phyloP scores from a whole-genome alignment of 306 rosid species.

The Casuarina equisetifolia region DNA sequence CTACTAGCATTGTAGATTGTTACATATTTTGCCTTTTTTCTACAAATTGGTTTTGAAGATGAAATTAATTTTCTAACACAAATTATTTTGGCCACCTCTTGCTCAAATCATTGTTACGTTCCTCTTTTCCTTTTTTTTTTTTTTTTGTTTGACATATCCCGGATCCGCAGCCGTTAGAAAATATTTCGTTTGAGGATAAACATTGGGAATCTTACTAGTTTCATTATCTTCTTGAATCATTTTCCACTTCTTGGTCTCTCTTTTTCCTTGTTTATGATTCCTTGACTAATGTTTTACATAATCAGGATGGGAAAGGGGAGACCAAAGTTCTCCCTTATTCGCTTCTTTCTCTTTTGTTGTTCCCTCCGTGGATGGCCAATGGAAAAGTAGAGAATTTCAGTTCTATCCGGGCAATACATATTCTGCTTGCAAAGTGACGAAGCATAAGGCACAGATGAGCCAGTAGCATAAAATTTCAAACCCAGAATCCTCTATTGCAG shows the following conservation, averaged over 20 bases:
- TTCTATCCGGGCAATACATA: neutral
- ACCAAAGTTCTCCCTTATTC: neutral
- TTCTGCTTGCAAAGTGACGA: neutral
- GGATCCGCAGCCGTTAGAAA: neutral
- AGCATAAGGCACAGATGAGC: slow-evolving; percentile 5
- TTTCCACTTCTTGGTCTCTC: neutral
- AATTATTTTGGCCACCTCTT: neutral
- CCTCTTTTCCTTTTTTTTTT: too few relatives aligned
- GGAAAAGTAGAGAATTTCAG: neutral
- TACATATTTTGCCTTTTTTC: too few relatives aligned
- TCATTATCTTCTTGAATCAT: too few relatives aligned
- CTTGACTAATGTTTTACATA: too few relatives aligned
- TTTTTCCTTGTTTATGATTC: neutral
- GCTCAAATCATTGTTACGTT: neutral
- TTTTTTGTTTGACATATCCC: neutral
- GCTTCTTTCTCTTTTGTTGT: too few relatives aligned
- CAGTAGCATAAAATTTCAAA: slow-evolving; percentile 26
- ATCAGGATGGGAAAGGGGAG: too few relatives aligned
- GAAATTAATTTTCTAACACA: too few relatives aligned
- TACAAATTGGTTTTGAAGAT: too few relatives aligned
- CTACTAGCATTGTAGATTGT: too few relatives aligned
- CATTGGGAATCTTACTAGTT: neutral
- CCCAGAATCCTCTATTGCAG: slow-evolving; percentile 25
- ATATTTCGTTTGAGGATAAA: neutral
- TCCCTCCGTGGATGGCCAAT: neutral